Evolutionary conservation across 768 basidiomycete genomes (phyloP).

Genomic region (Collybia sordida): DNA sequence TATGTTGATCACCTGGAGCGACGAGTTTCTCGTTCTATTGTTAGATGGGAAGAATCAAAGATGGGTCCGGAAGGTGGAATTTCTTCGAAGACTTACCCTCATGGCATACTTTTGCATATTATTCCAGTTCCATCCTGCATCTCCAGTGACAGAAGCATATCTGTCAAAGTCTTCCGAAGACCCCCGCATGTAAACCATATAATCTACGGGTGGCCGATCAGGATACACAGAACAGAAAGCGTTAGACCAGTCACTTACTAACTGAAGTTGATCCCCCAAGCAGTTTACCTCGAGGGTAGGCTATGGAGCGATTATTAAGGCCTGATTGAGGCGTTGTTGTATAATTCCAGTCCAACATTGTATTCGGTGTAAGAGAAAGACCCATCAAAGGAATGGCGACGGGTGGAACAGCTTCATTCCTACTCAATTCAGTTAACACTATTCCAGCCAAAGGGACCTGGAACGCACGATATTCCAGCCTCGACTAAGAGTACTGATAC

Average conservation of each 20-base stretch:
- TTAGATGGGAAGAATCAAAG: neutral
- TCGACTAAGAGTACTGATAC: slow-evolving; percentile 6
- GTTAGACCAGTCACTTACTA: neutral
- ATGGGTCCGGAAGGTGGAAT: slow-evolving; percentile 19
- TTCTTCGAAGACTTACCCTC: slow-evolving; percentile 23
- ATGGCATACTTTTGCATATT: slow-evolving; percentile 21
- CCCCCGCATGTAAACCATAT: slow-evolving; percentile 34
- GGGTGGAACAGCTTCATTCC: neutral
- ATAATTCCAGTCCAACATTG: neutral
- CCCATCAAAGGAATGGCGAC: neutral
- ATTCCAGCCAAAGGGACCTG: slow-evolving; percentile 29
- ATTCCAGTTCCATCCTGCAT: slow-evolving; percentile 37
- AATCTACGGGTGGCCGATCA: slow-evolving; percentile 20
- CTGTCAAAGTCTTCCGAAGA: slow-evolving; percentile 36
- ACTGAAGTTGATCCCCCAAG: neutral
- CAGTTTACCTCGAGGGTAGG: neutral
- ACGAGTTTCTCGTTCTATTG: slow-evolving; percentile 29
- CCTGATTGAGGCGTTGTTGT: neutral
- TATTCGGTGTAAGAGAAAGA: neutral
- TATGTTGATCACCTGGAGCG: slow-evolving; percentile 27
- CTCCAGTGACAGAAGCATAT: slow-evolving; percentile 29
- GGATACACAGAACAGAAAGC: neutral
- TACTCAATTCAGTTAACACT: slow-evolving; percentile 1
- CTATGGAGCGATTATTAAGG: neutral
- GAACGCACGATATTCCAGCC: slow-evolving; percentile 23